A percentile compares a stretch with the other conserved stretches of the same genome.
Evolutionary conservation across 2,329 filamentous ascomycete species (phyloP).

Genomic region (Aspergillus unguis): DNA sequence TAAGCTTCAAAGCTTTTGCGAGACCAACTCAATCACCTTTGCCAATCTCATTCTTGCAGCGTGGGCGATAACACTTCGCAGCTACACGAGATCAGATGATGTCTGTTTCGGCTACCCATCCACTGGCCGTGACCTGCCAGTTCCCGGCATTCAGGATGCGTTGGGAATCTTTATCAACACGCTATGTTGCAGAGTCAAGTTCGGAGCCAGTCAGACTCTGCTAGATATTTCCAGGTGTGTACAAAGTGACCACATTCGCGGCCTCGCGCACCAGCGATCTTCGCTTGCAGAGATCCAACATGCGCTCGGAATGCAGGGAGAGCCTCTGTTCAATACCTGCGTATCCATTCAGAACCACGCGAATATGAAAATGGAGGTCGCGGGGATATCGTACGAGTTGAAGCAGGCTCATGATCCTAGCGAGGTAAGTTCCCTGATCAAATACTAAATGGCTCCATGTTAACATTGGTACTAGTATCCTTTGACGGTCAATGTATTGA

Average conservation of each 20-base stretch:
- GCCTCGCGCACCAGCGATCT: constrained; percentile 50
- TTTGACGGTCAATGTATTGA: constrained; percentile 40
- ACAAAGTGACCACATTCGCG: constrained; percentile 47
- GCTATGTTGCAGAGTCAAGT: constrained; percentile 50
- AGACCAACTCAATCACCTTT: constrained; percentile 30
- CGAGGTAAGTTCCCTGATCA: constrained; percentile 26
- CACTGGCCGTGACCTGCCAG: constrained; percentile 44
- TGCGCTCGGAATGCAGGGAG: constrained; percentile 34
- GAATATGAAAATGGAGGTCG: constrained; percentile 22
- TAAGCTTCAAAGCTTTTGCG: constrained; percentile 33
- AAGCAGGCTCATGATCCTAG: constrained; percentile 37
- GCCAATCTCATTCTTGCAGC: constrained; percentile 37
- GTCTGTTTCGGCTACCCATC: constrained; percentile 43
- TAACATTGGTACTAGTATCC: constrained; percentile 30
- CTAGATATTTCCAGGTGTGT: constrained; percentile 42
- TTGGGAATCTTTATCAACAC: constrained; percentile 55
- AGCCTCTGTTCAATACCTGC: constrained; percentile 42
- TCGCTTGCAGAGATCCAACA: constrained; percentile 50
- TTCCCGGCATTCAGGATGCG: constrained; percentile 45
- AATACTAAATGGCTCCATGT: not conserved
- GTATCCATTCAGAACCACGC: constrained; percentile 41
- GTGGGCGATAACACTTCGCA: constrained; percentile 39
- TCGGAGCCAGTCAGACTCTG: constrained; percentile 33
- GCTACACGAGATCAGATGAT: constrained; percentile 33
- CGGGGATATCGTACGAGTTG: constrained; percentile 30